These are phyloP conservation scores for Aspergillus pseudoglaucus DNA, from an alignment of 2,329 filamentous ascomycete genomes.

Conservation along the genomic window DNA sequence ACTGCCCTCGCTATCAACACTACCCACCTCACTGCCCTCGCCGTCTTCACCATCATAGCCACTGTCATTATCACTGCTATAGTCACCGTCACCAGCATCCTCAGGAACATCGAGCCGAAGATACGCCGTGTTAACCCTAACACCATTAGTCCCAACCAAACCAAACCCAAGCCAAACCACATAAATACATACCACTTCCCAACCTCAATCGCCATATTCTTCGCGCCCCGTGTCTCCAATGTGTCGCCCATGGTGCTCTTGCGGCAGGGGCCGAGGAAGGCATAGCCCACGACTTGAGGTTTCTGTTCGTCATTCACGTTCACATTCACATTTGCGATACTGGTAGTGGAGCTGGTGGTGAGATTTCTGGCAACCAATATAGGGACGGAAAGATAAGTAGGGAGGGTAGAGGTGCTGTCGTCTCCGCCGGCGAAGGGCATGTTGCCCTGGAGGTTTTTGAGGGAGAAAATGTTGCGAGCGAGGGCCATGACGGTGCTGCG, in stretches of 20 bases:
- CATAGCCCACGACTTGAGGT: not conserved
- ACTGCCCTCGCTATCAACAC: too few relatives aligned
- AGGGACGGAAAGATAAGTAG: not conserved
- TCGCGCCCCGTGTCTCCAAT: not conserved
- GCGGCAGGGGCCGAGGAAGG: not conserved
- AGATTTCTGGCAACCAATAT: not conserved
- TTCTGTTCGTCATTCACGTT: not conserved
- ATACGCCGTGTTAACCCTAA: too few relatives aligned
- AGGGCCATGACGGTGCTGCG: not conserved
- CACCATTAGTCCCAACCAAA: too few relatives aligned
- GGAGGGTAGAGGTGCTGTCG: not conserved
- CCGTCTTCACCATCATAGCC: too few relatives aligned
- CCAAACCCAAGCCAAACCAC: too few relatives aligned
- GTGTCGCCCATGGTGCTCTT: not conserved
- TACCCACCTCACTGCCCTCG: too few relatives aligned
- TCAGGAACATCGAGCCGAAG: too few relatives aligned
- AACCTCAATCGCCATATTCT: not conserved
- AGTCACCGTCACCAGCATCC: too few relatives aligned
- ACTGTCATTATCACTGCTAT: too few relatives aligned
- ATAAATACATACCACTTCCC: slow-evolving; percentile 2
- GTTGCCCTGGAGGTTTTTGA: not conserved
- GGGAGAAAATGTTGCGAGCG: not conserved
- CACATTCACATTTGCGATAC: too few relatives aligned
- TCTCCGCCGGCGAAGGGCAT: not conserved
- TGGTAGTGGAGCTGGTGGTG: too few relatives aligned